Base-by-base conservation (phyloP, 140 eudicot genomes). In the Senecio squalidus region DNA sequence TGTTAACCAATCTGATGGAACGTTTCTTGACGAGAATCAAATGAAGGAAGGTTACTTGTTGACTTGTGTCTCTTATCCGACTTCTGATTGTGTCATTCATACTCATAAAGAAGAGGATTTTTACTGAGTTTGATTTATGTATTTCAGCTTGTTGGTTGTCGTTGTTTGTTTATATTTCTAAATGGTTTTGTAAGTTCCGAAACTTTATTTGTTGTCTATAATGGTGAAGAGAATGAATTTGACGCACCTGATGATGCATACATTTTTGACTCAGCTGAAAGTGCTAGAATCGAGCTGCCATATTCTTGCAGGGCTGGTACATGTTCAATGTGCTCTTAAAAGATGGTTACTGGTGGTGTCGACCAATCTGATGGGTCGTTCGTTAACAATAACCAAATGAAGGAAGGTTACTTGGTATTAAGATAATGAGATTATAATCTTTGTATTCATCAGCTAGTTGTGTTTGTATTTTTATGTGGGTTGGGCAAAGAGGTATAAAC, bases 291-390 rank as follows among this genome's bases (percentile, higher is more conserved):
- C 9, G 97, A 90, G 58, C 81, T 90, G 31, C 97, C 97, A 3
- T 90, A 90, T 75, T 90, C 97, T 2, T 90, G 97, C 78, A 75
- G 97, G 82, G 95, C 97, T 1, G 97, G 97, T 38, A 94, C 97
- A 0, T 90, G 95, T 75, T 90, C 97, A 51, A 85, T 95, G 1
- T 90, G 97, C 74, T 94, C 95, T 5, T 95, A 95, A 67, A 82
- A 80, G 71, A 31, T 90, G 9, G 80, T 45, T 6, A 23, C 70
- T 0, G 97, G 97, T 16, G 31, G 50, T 0, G 94, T 90, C 8
- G 97, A 90, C 74, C 97, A 86, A 59, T 86, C 97, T 0, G 97
- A 90, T 66, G 95, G 94, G 5, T 90, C 97, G 1, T 90, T 90
- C 65, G 94, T 90, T 30, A 90, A 83, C 15, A 95, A 90, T 0